Percentiles rank a stretch among this genome's conserved stretches.
Conservation (phyloP, 2,329 filamentous ascomycete species). For the Botrytis hyacinthi region DNA sequence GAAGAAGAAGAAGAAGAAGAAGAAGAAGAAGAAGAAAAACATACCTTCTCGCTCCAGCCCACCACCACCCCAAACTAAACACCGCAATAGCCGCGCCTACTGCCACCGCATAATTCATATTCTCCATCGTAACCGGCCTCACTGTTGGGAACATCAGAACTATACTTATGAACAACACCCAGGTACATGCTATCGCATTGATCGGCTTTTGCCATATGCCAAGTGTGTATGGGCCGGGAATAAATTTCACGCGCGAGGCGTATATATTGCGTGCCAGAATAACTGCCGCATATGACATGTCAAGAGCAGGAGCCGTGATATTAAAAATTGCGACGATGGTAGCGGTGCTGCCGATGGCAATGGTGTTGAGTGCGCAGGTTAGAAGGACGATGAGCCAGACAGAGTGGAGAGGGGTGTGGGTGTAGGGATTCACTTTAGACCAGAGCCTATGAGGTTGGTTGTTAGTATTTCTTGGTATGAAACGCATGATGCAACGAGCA, state of each 20-base stretch:
- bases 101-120: slow-evolving; percentile 52
- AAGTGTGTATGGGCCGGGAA: slow-evolving; percentile 53
- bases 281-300: slow-evolving; percentile 57
- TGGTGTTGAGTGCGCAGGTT: slow-evolving; percentile 51
- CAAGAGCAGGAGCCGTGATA: slow-evolving; percentile 51
- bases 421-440: slow-evolving; percentile 51
- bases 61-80: slow-evolving; percentile 53
- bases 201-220: slow-evolving; percentile 54
- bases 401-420: slow-evolving; percentile 59
- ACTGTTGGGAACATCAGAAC: slow-evolving; percentile 55
- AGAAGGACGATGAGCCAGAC: slow-evolving; percentile 63
- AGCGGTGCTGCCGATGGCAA: slow-evolving; percentile 50
- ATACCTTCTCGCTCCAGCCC: slow-evolving; percentile 33
- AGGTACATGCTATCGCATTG: slow-evolving; percentile 55
- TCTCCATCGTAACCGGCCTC: slow-evolving; percentile 47
- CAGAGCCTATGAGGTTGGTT: slow-evolving; percentile 44
- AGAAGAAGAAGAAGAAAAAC: too few species aligned
- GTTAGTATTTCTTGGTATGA: neutral
- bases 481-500: neutral
- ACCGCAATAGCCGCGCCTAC: slow-evolving; percentile 47
- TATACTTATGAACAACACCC: slow-evolving; percentile 61
- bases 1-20: too few species aligned
- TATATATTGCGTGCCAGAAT: slow-evolving; percentile 46
- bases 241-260: slow-evolving; percentile 29
- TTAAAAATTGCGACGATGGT: slow-evolving; percentile 54